phyloP scores from a whole-genome alignment of 306 rosid genomes.

The Quercus gilva region DNA sequence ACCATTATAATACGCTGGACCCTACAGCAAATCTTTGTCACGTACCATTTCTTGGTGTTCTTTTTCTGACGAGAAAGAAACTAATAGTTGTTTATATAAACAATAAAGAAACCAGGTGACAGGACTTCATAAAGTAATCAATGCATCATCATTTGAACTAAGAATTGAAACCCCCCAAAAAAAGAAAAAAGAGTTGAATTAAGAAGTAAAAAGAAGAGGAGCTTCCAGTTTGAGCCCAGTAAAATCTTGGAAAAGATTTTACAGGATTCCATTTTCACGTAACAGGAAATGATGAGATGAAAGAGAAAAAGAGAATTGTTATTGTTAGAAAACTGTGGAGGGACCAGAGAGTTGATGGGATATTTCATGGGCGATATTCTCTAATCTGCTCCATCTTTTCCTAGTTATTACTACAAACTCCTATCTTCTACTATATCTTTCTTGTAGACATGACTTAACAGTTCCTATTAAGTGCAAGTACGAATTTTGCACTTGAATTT shows the following conservation, averaged over 20 bases:
- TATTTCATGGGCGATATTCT: not conserved
- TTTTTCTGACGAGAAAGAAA: not conserved
- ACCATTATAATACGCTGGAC: not conserved
- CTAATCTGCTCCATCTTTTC: not conserved
- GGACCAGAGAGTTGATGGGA: not conserved
- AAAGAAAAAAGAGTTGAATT: too few species aligned
- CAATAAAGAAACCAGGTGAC: not conserved
- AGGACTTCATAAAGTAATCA: not conserved
- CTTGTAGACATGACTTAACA: slow-evolving; percentile 26
- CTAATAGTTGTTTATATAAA: not conserved
- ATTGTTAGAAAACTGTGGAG: not conserved
- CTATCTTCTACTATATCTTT: slow-evolving; percentile 6
- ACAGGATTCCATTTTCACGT: slow-evolving; percentile 10
- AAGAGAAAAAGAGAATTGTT: slow-evolving; percentile 5
- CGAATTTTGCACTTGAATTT: slow-evolving; percentile 7
- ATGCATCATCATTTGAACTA: not conserved
- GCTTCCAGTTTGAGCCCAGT: not conserved
- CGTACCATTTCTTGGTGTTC: not conserved
- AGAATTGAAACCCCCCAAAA: too few species aligned
- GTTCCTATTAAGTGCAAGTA: not conserved
- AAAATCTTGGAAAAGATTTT: slow-evolving; percentile 4
- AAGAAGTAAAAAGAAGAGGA: too few species aligned
- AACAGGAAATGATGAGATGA: slow-evolving; percentile 23
- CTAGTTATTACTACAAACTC: not conserved
- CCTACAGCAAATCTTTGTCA: not conserved